phyloP scores from a whole-genome alignment of 306 rosid species.

The Carpinus viminea region DNA sequence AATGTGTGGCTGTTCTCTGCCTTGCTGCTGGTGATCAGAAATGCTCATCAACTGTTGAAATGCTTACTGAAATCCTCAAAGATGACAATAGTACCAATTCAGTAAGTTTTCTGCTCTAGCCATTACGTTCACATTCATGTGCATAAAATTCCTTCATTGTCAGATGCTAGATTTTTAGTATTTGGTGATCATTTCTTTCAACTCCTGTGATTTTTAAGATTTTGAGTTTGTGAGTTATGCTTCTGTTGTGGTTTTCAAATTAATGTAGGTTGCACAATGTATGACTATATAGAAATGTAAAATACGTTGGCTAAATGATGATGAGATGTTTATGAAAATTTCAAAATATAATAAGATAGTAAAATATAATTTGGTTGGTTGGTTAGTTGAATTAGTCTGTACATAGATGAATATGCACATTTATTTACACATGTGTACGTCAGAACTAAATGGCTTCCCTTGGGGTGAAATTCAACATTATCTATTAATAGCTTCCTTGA shows the following conservation, averaged over 20 bases:
- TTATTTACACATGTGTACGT: background rate
- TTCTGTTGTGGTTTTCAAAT: background rate
- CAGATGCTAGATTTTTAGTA: background rate
- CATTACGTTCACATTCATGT: background rate
- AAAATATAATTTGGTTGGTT: background rate
- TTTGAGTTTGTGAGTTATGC: background rate
- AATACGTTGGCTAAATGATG: background rate
- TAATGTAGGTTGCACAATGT: background rate
- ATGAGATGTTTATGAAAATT: background rate
- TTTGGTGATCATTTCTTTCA: background rate
- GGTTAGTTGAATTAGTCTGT: background rate
- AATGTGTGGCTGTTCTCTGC: conserved; percentile 95
- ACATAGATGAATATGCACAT: background rate
- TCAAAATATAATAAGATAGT: background rate
- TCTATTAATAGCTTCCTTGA: too few relatives aligned
- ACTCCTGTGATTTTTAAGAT: background rate
- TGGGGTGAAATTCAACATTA: too few relatives aligned
- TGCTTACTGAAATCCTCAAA: conserved; percentile 92
- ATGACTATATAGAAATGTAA: background rate
- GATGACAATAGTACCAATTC: conserved; percentile 80
- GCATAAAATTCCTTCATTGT: background rate
- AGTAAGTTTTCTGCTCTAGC: conserved; percentile 36
- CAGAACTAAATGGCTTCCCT: background rate
- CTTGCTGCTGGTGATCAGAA: conserved; percentile 94
- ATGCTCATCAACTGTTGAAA: conserved; percentile 83